Evolutionary conservation across 2,329 filamentous ascomycete species (phyloP), one percentile per base, ranked within the genome.

Genomic region (Calycina marina): DNA sequence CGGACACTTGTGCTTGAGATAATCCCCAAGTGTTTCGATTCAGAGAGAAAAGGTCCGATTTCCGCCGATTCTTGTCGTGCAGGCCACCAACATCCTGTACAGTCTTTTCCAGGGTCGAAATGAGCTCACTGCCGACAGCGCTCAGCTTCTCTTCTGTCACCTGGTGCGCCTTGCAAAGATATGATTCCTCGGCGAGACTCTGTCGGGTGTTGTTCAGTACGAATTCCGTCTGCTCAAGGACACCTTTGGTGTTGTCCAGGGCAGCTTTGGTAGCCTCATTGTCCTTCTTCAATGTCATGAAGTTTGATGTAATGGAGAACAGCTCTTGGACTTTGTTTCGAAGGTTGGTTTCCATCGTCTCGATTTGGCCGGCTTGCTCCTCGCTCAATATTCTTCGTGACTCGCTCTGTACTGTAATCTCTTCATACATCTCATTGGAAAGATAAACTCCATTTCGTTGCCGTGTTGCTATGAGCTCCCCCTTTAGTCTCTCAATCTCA

Each of bases 381-480:
- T 96, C 88, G 44, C 78, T 80, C 24, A 96, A 68, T 40, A 96
- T 94, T 9, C 84, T 69, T 32, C 86, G 71, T 2, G 88, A 93
- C 56, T 98, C 90, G 56, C 81, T 94, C 53, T 93, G 77, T 4
- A 82, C 80, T 0, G 77, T 88, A 58, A 98, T 79, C 46, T 93
- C 82, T 51, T 96, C 88, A 49, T 85, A 94, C 11, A 72, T 72
- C 37, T 93, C 85, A 35, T 83, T 80, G 0, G 88, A 80, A 18
- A 98, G 65, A 52, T 96, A 96, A 2, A 98, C 88, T 32, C 90
- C 90, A 51, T 96, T 94, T 22, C 90, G 77, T 52, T 93, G 84
- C 14, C 90, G 68, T 4, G 90, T 93, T 3, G 85, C 80, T 42
- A 94, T 92, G 10, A 98, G 65, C 52, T 98, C 90, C 44, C 79